Conservation (phyloP, 2,329 filamentous ascomycete genomes). For the Nemania serpens region DNA sequence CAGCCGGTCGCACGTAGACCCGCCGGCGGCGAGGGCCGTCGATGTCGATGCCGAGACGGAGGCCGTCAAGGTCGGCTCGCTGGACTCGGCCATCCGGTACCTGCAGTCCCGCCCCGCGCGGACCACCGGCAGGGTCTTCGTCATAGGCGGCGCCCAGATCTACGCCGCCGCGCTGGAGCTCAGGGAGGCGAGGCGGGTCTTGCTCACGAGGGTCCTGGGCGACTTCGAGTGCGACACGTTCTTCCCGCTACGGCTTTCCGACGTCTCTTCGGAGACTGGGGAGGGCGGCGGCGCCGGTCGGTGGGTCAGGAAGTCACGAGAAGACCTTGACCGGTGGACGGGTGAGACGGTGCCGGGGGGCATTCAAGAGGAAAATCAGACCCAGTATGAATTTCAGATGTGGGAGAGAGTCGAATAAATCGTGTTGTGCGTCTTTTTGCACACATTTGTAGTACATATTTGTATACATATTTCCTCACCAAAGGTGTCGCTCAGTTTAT, state of each 20-base stretch:
- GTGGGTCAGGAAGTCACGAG: conserved; percentile 60
- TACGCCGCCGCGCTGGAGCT: conserved; percentile 72
- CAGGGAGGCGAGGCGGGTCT: conserved; percentile 61
- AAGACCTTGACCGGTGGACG: conserved; percentile 64
- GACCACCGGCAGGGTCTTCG: conserved; percentile 69
- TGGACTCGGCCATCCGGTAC: conserved; percentile 61
- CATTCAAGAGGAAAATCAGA: conserved; percentile 65
- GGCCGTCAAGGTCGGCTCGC: conserved; percentile 61
- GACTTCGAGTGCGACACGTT: conserved; percentile 79
- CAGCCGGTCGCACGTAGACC: conserved; percentile 55
- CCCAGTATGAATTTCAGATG: conserved; percentile 73
- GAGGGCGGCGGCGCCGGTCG: conserved; percentile 34
- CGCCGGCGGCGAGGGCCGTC: conserved; percentile 16
- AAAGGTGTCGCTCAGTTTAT: conserved; percentile 4
- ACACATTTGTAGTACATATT: conserved; percentile 21
- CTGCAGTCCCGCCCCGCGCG: conserved; percentile 44
- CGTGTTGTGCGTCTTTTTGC: conserved; percentile 12
- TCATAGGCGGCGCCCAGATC: conserved; percentile 89
- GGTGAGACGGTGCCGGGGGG: conserved; percentile 66
- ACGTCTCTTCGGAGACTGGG: conserved; percentile 36
- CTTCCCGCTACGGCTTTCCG: conserved; percentile 65
- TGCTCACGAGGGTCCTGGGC: conserved; percentile 70
- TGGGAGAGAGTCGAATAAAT: conserved; percentile 62
- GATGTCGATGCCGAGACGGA: conserved; percentile 45
- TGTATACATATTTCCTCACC: conserved; percentile 24